Evolutionary conservation across 495 filamentous ascomycete genomes (phyloP), one percentile per base, ranked within the genome.

Genomic region (Neurospora sp.): DNA sequence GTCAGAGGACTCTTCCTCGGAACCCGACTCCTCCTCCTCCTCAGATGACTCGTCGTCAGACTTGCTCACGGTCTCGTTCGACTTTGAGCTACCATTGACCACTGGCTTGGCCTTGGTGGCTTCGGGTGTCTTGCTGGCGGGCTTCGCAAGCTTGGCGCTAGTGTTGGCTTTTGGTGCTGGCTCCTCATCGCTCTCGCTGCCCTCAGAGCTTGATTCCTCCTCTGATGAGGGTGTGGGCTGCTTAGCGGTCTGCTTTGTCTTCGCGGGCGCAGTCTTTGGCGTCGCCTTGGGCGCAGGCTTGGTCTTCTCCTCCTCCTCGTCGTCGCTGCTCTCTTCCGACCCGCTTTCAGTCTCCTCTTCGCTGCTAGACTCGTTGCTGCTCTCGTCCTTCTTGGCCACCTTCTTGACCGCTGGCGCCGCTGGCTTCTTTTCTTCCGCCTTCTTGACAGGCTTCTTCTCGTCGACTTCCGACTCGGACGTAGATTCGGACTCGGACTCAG

Each of bases 1-100:
- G 27, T 84, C 81, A 1, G 77, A 76, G 22, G 47, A 22, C 22
- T 59, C 47, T 31, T 22, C 47, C n/a, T 75, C 75, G 1, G 74
- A 70, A 16, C 47, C 35, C 1, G 69, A 72, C 9, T 70, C 71
- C 1, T 74, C 71, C 1, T 74, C 71, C 3, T n/a, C 68, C 8
- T 68, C 74, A 16, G 71, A 53, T n/a, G 71, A 74, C 10, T 73
- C 73, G 38, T 73, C 76, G 37, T 81, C 79, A 35, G 81, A 81
- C 42, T 72, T 73, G 70, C 68, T 74, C 38, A 77, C 77, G 0
- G 70, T 71, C 40, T 77, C 78, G 53, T 78, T 75, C 59, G 72
- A 76, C 72, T 71, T 77, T 0, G 70, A 41, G 12, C 10, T 45
- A 5, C 70, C 65, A 20, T 74, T 71, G 45, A 35, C 69, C 9